phyloP scores from a whole-genome alignment of 371 early-diverging fungal genomes.

The Entomophthora muscae region DNA sequence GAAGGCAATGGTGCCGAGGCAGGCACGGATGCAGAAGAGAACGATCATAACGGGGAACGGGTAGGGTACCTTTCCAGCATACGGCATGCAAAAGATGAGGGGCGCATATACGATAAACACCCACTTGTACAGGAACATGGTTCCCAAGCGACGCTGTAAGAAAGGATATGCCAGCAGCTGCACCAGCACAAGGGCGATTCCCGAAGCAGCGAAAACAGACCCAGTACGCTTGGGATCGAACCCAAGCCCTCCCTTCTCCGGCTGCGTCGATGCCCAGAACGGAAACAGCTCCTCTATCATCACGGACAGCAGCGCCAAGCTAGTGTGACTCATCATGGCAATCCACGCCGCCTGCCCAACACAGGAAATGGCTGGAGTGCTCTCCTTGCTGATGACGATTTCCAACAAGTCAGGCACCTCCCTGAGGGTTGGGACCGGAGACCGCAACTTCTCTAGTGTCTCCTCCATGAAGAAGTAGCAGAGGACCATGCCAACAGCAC shows the following conservation, averaged over 20 bases:
- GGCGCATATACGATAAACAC: constrained; percentile 24
- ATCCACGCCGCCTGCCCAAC: too few relatives aligned
- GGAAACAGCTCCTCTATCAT: constrained; percentile 57
- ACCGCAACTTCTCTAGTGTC: too few relatives aligned
- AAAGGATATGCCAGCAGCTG: constrained; percentile 36
- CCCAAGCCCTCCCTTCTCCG: constrained; percentile 35
- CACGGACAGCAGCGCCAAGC: constrained; percentile 43
- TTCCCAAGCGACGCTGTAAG: constrained; percentile 20
- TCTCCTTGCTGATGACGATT: too few relatives aligned
- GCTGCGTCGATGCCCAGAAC: constrained; percentile 32
- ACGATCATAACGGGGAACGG: constrained; percentile 18
- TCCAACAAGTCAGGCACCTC: too few relatives aligned
- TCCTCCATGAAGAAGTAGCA: constrained; percentile 62
- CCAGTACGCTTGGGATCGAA: constrained; percentile 34
- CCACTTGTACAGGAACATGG: too few relatives aligned
- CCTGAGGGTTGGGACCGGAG: too few relatives aligned
- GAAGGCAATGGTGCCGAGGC: constrained; percentile 29
- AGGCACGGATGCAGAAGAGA: constrained; percentile 22
- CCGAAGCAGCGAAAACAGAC: constrained; percentile 26
- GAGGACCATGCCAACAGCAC: constrained; percentile 34
- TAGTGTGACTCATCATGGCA: constrained; percentile 3
- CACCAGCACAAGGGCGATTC: constrained; percentile 25
- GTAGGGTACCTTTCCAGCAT: constrained; percentile 10
- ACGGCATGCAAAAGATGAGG: constrained; percentile 27
- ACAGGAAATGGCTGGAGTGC: too few relatives aligned